Percentiles rank a stretch among this genome's conserved stretches.
These are phyloP conservation scores for Geotrichum bryndzae DNA, from an alignment of 1,139 yeast genomes.

Conservation along the genomic window DNA sequence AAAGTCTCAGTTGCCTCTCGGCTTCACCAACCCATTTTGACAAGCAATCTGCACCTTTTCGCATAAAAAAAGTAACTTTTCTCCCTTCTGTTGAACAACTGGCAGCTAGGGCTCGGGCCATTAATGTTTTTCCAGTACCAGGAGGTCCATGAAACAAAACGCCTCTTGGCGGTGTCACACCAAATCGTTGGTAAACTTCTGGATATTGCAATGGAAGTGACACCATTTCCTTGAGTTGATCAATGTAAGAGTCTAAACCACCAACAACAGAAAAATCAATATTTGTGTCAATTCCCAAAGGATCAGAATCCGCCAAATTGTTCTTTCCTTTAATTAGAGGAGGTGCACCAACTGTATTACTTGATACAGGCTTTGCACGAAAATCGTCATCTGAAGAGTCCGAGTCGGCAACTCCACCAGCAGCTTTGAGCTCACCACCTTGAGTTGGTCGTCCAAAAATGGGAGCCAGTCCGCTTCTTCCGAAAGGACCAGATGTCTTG, in stretches of 20 bases:
- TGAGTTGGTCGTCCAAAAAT: slow-evolving; percentile 81
- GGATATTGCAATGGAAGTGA: slow-evolving; percentile 90
- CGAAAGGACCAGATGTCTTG: slow-evolving; percentile 34
- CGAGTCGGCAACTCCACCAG: slow-evolving; percentile 51
- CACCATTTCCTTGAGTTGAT: slow-evolving; percentile 95
- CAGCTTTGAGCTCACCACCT: slow-evolving; percentile 37
- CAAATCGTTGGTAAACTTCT: slow-evolving; percentile 83
- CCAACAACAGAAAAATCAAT: slow-evolving; percentile 89
- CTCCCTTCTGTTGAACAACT: slow-evolving; percentile 76
- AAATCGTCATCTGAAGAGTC: slow-evolving; percentile 63
- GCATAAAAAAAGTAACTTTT: slow-evolving; percentile 93
- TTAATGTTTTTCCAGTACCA: slow-evolving; percentile 96
- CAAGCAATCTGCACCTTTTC: slow-evolving; percentile 96
- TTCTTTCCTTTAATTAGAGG: slow-evolving; percentile 47
- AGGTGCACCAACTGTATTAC: slow-evolving; percentile 36
- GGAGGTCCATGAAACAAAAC: slow-evolving; percentile 99
- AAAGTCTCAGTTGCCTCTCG: slow-evolving; percentile 80
- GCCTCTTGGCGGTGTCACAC: slow-evolving; percentile 95
- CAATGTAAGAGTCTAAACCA: slow-evolving; percentile 83
- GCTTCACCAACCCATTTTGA: slow-evolving; percentile 99
- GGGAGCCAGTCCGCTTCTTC: slow-evolving; percentile 76
- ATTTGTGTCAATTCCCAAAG: slow-evolving; percentile 87
- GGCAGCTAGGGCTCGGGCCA: slow-evolving; percentile 97
- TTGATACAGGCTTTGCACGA: slow-evolving; percentile 22
- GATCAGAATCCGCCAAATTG: slow-evolving; percentile 85